Conservation (phyloP, 2,329 filamentous ascomycete species). For the Verruconis gallopava region DNA sequence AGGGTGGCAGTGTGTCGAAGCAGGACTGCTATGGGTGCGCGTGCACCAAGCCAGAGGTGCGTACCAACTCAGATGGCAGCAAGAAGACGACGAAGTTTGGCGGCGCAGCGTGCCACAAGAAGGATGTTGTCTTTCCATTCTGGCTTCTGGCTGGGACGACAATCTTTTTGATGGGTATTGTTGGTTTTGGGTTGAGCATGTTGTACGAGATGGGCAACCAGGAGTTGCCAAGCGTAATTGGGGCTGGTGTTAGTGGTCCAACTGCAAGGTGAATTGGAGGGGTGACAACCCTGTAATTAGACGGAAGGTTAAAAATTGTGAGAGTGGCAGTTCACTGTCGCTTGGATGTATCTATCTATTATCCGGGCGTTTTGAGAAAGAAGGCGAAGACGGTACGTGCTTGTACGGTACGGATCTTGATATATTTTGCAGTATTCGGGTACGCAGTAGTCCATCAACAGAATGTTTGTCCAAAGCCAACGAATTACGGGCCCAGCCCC, state of each 20-base stretch:
- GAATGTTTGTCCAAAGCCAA: too few species aligned
- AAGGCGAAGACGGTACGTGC: too few species aligned
- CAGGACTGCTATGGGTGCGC: slow-evolving; percentile 62
- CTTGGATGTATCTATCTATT: too few species aligned
- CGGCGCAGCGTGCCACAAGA: slow-evolving; percentile 78
- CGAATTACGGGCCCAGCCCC: too few species aligned
- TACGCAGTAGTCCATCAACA: too few species aligned
- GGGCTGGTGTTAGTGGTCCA: slow-evolving; percentile 74
- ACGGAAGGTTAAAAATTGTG: too few species aligned
- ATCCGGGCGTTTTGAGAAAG: too few species aligned
- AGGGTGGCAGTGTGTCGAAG: slow-evolving; percentile 13
- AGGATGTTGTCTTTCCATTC: slow-evolving; percentile 78
- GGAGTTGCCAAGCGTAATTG: slow-evolving; percentile 84
- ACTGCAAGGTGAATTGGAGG: not conserved
- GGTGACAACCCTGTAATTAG: too few species aligned
- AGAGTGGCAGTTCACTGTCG: too few species aligned
- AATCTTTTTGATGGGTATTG: slow-evolving; percentile 52
- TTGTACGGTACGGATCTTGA: too few species aligned
- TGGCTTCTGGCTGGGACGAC: slow-evolving; percentile 72
- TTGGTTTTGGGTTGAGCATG: slow-evolving; percentile 61
- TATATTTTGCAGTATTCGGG: too few species aligned
- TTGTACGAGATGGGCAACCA: slow-evolving; percentile 75
- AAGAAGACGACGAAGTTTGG: slow-evolving; percentile 64
- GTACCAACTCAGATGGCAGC: slow-evolving; percentile 35
- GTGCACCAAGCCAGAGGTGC: slow-evolving; percentile 50